phyloP scores from a whole-genome alignment of 257 asterid species.

The Ballota nigra region DNA sequence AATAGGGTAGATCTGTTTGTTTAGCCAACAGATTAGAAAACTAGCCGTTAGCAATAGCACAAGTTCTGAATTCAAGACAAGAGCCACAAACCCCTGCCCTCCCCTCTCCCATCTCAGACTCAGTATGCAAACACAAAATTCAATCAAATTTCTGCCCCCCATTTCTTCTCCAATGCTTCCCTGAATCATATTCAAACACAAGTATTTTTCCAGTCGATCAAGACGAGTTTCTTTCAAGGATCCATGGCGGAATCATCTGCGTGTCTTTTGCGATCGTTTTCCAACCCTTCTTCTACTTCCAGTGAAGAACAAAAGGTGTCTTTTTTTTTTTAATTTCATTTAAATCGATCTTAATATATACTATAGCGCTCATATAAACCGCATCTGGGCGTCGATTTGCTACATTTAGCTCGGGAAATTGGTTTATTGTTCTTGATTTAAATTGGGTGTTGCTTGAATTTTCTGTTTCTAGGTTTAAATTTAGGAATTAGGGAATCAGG shows the following conservation, averaged over 20 bases:
- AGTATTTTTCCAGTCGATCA: too few relatives aligned
- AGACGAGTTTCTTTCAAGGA: too few relatives aligned
- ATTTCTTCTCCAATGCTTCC: too few relatives aligned
- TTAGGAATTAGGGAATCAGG: neutral
- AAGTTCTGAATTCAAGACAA: neutral
- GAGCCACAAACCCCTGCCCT: too few relatives aligned
- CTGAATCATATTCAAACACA: too few relatives aligned
- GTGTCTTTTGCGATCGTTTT: conserved; percentile 53
- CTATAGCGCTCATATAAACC: neutral
- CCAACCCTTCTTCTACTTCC: conserved; percentile 53
- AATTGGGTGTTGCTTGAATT: neutral
- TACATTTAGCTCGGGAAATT: neutral
- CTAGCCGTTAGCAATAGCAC: neutral
- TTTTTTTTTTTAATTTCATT: neutral
- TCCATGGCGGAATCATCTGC: conserved; percentile 68
- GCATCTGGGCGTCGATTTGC: neutral
- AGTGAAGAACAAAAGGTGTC: conserved; percentile 45
- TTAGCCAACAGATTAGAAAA: neutral
- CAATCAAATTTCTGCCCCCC: neutral
- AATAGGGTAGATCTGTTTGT: too few relatives aligned
- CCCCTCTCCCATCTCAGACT: neutral
- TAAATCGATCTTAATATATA: neutral
- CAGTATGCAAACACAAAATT: neutral
- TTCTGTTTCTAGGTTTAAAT: neutral
- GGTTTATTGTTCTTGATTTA: conserved; percentile 2